Percentiles rank a stretch among this genome's conserved stretches.
These are phyloP conservation scores for Leccinellum luteum DNA, from an alignment of 768 basidiomycete genomes.

Conservation along the genomic window DNA sequence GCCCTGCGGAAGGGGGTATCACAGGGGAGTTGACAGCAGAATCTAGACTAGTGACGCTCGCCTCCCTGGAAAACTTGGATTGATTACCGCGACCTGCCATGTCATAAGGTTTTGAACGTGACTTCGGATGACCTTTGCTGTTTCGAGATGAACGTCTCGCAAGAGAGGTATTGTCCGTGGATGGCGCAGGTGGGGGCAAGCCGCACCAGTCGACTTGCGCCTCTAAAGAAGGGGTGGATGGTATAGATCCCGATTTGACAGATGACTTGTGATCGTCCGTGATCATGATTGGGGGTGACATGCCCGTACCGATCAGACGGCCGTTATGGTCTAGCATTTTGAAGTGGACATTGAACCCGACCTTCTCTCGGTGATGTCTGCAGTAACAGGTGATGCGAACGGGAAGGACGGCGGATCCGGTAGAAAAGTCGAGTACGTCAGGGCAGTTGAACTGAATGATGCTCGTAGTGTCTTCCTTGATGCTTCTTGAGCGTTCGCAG, in stretches of 20 bases:
- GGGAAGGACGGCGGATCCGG: slow-evolving; percentile 86
- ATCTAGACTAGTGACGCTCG: slow-evolving; percentile 49
- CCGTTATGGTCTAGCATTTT: slow-evolving; percentile 79
- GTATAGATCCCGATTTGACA: slow-evolving; percentile 25
- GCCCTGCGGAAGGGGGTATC: slow-evolving; percentile 34
- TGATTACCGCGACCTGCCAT: slow-evolving; percentile 29
- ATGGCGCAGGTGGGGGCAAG: slow-evolving; percentile 21
- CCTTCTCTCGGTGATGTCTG: slow-evolving; percentile 95
- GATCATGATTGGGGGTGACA: slow-evolving; percentile 92
- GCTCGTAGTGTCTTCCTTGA: slow-evolving; percentile 67
- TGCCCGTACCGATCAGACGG: slow-evolving; percentile 75
- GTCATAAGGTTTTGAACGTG: slow-evolving; percentile 73
- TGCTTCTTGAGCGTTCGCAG: slow-evolving; percentile 39
- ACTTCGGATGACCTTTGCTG: slow-evolving; percentile 49
- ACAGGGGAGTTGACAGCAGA: slow-evolving; percentile 48
- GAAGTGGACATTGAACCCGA: slow-evolving; percentile 90
- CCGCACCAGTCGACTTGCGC: slow-evolving; percentile 53
- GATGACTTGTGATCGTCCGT: slow-evolving; percentile 98
- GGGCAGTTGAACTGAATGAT: slow-evolving; percentile 97
- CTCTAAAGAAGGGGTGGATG: slow-evolving; percentile 35
- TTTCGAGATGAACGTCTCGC: slow-evolving; percentile 45
- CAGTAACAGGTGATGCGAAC: slow-evolving; percentile 98
- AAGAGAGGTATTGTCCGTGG: slow-evolving; percentile 37
- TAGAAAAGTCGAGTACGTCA: slow-evolving; percentile 83
- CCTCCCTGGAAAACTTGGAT: slow-evolving; percentile 53